Base-by-base conservation (phyloP, 768 basidiomycete genomes). In the Leccinellum albellum region DNA sequence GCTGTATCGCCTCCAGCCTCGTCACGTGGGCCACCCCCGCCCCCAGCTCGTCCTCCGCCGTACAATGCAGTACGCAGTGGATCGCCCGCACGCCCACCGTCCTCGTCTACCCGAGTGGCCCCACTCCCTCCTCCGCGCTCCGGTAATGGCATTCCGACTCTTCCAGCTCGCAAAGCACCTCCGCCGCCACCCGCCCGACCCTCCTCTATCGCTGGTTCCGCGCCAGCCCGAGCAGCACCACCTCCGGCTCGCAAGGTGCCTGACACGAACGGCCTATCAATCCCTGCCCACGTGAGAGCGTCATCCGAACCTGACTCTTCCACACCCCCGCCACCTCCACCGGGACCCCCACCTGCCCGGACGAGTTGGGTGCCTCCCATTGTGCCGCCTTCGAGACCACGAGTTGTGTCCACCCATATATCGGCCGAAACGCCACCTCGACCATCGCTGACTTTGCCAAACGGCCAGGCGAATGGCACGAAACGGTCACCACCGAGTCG, bases 121-220 rank as follows among this genome's bases (percentile, higher is more conserved):
- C 64, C 72, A 21, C 64, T 61, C 15, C 72, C 69, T 51, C 67
- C 68, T 3, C 49, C 51, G 9, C 72, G 80, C 31, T 61, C 49
- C 35, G 61, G 54, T 44, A 51, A 54, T 54, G 48, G 21, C 35
- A 46, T 59, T 40, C 55, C 60, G 2, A 51, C 57, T 31, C 65
- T 65, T 9, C 74, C 75, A 15, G 64, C 58, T 31, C 73, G 78
- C 50, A 71, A 66, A 49, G 72, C 73, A 32, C 72, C 76, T 13
- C 73, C 73, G 0, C 82, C 82, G 14, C 81, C 83, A 15, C 74
- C 79, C 28, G 73, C 76, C 20, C 67, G 80, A 51, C 69, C 75
- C 6, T 78, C 76, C 53, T 72, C 74, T 23, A 64, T 68, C 0
- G 61, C 63, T 13, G 59, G 65, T 6, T 66, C 54, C 15, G n/a